Percentiles rank a stretch among this genome's conserved stretches.
Evolutionary conservation across 208 protist species (phyloP).

Genomic region (Leishmania guyanensis): DNA sequence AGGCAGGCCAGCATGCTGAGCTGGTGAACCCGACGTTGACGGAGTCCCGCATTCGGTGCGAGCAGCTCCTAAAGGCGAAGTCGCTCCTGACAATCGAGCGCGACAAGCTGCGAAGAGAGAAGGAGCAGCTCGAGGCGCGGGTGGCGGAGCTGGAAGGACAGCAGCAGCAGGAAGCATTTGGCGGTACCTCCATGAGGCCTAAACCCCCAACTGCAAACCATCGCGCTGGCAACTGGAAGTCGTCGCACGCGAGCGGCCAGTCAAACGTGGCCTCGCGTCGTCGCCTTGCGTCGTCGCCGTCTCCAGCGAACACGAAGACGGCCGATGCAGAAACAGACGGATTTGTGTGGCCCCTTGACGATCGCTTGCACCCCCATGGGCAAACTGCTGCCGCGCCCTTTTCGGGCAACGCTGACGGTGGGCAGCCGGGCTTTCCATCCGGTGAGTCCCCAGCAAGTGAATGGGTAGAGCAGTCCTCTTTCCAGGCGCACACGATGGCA

Average conservation of each 20-base stretch:
- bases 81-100: slow-evolving; percentile 80
- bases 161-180: slow-evolving; percentile 16
- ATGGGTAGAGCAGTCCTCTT: slow-evolving; percentile 71
- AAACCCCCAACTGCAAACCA: slow-evolving; percentile 14
- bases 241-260: background rate
- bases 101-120: slow-evolving; percentile 70
- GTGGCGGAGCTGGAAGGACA: slow-evolving; percentile 57
- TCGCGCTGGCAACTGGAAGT: slow-evolving; percentile 4
- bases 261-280: slow-evolving; percentile 11
- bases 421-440: background rate
- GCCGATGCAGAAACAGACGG: slow-evolving; percentile 27
- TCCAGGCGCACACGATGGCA: slow-evolving; percentile 88
- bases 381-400: background rate
- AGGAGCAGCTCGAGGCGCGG: slow-evolving; percentile 64
- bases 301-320: slow-evolving; percentile 5
- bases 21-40: slow-evolving; percentile 79
- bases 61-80: slow-evolving; percentile 81
- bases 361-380: slow-evolving; percentile 33
- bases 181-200: slow-evolving; percentile 8
- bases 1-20: slow-evolving; percentile 73
- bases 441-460: slow-evolving; percentile 29
- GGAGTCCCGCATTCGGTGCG: slow-evolving; percentile 83
- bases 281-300: background rate
- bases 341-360: slow-evolving; percentile 78
- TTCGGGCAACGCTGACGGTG: background rate